These are phyloP conservation scores for Juncus inflexus DNA, from an alignment of 176 grass and related monocot genomes.

Conservation along the genomic window DNA sequence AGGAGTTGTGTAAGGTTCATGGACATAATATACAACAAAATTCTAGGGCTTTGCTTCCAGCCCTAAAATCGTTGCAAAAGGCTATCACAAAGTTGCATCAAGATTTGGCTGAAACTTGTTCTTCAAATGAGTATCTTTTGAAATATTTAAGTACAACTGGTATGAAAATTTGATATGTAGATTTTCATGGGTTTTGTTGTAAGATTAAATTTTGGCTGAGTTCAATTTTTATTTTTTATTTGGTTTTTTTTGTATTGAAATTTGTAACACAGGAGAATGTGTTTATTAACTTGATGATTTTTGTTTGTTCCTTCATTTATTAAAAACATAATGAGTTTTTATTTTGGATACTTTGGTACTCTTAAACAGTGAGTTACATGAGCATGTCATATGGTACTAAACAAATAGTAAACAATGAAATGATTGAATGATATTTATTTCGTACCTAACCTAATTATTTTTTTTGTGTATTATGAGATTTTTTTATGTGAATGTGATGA, in stretches of 20 bases:
- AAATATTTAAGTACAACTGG: conserved; percentile 65
- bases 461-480: too few species aligned
- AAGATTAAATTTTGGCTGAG: conserved; percentile 12
- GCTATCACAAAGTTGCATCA: conserved; percentile 88
- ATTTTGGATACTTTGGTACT: too few species aligned
- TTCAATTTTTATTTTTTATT: conserved; percentile 3
- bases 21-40: conserved; percentile 89
- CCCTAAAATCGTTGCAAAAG: conserved; percentile 80
- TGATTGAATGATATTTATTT: too few species aligned
- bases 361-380: too few species aligned
- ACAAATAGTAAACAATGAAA: too few species aligned
- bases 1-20: conserved; percentile 90
- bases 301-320: too few species aligned
- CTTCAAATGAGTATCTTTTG: conserved; percentile 90
- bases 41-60: conserved; percentile 71
- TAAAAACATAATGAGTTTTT: too few species aligned
- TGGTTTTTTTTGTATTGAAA: conserved; percentile 16
- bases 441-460: too few species aligned
- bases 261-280: neutral
- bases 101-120: conserved; percentile 85
- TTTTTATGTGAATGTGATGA: too few species aligned
- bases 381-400: too few species aligned
- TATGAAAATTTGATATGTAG: conserved; percentile 37
- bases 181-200: conserved; percentile 4
- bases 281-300: too few species aligned